Percentiles rank a stretch among this genome's conserved stretches.
Evolutionary conservation across 345 rosid genomes (phyloP).

Genomic region (Aquilaria malaccensis): DNA sequence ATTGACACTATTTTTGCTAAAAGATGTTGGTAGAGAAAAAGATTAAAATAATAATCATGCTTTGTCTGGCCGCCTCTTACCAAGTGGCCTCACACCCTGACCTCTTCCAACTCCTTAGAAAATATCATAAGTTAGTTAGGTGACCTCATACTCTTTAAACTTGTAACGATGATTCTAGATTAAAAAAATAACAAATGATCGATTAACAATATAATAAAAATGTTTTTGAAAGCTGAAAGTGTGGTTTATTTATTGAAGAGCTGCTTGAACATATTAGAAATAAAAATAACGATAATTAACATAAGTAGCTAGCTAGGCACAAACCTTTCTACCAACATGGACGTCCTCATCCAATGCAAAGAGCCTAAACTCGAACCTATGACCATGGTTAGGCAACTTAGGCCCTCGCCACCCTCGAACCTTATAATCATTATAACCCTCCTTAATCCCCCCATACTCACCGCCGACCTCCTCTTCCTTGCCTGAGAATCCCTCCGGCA

Average conservation of each 20-base stretch:
- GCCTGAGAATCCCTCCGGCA: constrained; percentile 68
- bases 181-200: too few relatives aligned
- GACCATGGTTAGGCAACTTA: constrained; percentile 46
- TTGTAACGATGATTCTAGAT: too few relatives aligned
- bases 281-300: neutral
- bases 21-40: too few relatives aligned
- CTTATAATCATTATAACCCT: constrained; percentile 69
- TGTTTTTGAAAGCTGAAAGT: neutral
- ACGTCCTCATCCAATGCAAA: constrained; percentile 53
- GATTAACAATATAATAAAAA: neutral
- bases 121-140: too few relatives aligned
- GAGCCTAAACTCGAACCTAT: constrained; percentile 65
- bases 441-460: constrained; percentile 39
- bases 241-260: neutral
- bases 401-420: constrained; percentile 80
- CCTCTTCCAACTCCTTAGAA: too few relatives aligned
- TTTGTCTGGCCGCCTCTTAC: too few relatives aligned
- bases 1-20: too few relatives aligned
- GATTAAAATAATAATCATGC: too few relatives aligned
- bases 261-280: too few relatives aligned
- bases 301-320: constrained; percentile 1
- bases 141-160: too few relatives aligned
- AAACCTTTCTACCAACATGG: constrained; percentile 56
- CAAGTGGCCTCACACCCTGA: too few relatives aligned
- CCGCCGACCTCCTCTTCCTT: constrained; percentile 39